These are phyloP conservation scores for Alternaria solani DNA, from an alignment of 2,329 filamentous ascomycete species.

Conservation along the genomic window DNA sequence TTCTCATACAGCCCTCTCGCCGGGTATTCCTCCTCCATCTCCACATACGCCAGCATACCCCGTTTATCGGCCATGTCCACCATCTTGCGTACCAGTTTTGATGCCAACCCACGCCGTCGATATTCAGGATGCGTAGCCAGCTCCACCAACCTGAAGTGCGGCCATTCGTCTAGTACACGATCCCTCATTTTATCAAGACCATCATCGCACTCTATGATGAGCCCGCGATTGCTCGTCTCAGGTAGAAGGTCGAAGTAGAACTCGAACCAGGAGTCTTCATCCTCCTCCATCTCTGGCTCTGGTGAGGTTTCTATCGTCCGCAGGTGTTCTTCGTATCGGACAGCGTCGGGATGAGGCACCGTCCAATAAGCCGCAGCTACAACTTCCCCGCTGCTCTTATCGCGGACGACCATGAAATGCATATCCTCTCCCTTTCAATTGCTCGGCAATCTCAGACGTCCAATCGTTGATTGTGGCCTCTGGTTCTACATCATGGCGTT, in stretches of 20 bases:
- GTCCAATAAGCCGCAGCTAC: constrained; percentile 42
- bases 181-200: constrained; percentile 27
- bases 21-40: constrained; percentile 36
- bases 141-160: constrained; percentile 38
- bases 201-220: constrained; percentile 34
- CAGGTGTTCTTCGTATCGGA: too few species aligned
- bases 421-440: constrained; percentile 20
- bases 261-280: constrained; percentile 35
- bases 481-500: constrained; percentile 37
- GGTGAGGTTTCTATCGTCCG: constrained; percentile 17
- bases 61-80: constrained; percentile 27
- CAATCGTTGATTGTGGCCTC: constrained; percentile 24
- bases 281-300: constrained; percentile 17
- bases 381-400: constrained; percentile 12
- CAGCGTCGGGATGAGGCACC: constrained; percentile 8
- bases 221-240: constrained; percentile 32
- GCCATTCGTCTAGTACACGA: constrained; percentile 13
- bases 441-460: constrained; percentile 31
- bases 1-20: constrained; percentile 36
- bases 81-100: constrained; percentile 25
- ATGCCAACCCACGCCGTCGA: constrained; percentile 35
- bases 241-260: constrained; percentile 30
- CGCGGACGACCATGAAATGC: constrained; percentile 26
- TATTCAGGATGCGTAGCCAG: constrained; percentile 38
- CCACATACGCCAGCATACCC: constrained; percentile 34